Percentiles rank a stretch among this genome's conserved stretches.
phyloP scores from a whole-genome alignment of 2,329 filamentous ascomycete species.

The Penicillium sp. region DNA sequence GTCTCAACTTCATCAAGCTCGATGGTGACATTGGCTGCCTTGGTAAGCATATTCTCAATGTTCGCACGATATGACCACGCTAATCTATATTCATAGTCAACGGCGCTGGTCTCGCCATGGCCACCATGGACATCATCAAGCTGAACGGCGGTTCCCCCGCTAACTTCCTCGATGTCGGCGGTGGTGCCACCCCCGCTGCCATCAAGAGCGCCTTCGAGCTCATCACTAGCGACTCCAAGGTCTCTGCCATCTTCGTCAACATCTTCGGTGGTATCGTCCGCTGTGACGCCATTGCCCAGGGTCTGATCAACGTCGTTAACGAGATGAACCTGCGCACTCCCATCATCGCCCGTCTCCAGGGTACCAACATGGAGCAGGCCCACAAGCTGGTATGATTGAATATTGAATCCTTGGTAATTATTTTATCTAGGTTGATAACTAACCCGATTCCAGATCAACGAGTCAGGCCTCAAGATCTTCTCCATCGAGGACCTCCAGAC shows the following conservation, averaged over 20 bases:
- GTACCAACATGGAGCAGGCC: constrained; percentile 95
- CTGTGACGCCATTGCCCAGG: constrained; percentile 94
- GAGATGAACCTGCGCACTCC: constrained; percentile 93
- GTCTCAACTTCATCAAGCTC: constrained; percentile 99
- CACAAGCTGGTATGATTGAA: constrained; percentile 58
- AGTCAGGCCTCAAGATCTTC: constrained; percentile 99
- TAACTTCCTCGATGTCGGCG: constrained; percentile 98
- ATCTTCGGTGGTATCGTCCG: constrained; percentile 99
- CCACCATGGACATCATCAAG: constrained; percentile 99
- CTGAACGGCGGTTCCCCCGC: constrained; percentile 92
- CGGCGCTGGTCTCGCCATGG: constrained; percentile 98
- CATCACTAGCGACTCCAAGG: constrained; percentile 97
- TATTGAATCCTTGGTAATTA: constrained; percentile 42
- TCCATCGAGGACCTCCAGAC: constrained; percentile 97
- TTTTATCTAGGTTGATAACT: not conserved
- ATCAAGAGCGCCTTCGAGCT: constrained; percentile 98
- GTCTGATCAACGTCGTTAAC: constrained; percentile 91
- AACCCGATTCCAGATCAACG: constrained; percentile 61
- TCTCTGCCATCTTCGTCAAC: constrained; percentile 99
- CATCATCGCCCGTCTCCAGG: constrained; percentile 94
- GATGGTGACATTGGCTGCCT: constrained; percentile 98
- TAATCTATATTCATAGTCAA: constrained; percentile 59
- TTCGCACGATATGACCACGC: not conserved
- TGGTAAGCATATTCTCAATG: constrained; percentile 30
- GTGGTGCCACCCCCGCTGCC: constrained; percentile 91